A percentile compares a stretch with the other conserved stretches of the same genome.
These are phyloP conservation scores for Cymodocea nodosa DNA, from an alignment of 116 monocot species.

Conservation along the genomic window DNA sequence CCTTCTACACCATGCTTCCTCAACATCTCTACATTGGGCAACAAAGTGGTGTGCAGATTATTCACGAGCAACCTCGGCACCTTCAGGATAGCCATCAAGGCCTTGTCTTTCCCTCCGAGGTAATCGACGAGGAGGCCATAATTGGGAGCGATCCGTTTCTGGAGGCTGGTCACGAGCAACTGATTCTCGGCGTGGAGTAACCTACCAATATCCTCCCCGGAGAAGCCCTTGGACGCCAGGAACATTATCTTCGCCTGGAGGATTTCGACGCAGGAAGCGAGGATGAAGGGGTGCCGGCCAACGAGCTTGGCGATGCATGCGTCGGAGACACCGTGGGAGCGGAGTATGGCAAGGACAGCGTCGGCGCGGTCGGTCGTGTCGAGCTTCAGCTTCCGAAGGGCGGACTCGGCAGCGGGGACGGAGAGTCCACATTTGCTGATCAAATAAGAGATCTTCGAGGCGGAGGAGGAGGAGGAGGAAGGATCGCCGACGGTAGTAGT, in stretches of 20 bases:
- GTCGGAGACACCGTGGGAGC: conserved; percentile 17
- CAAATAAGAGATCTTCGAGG: background rate
- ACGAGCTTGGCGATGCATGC: conserved; percentile 18
- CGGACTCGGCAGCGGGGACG: conserved; percentile 8
- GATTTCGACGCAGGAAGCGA: conserved; percentile 6
- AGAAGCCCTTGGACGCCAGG: conserved; percentile 19
- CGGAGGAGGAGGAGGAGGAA: too few species aligned
- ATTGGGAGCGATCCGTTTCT: conserved; percentile 15
- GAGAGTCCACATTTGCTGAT: conserved; percentile 8
- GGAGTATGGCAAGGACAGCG: conserved; percentile 24
- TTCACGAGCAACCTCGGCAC: conserved; percentile 8
- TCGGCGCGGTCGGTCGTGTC: conserved; percentile 8
- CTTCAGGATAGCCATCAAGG: conserved; percentile 2
- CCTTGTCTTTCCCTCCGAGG: background rate
- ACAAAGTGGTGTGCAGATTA: conserved; percentile 7
- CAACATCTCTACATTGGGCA: conserved; percentile 26
- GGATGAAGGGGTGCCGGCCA: conserved; percentile 6
- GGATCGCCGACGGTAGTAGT: conserved; percentile 3
- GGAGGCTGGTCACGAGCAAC: conserved; percentile 12
- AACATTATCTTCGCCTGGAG: conserved; percentile 32
- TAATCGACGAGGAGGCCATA: conserved; percentile 2
- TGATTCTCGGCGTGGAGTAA: conserved; percentile 14
- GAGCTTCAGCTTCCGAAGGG: conserved; percentile 7
- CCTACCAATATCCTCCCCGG: conserved; percentile 5
- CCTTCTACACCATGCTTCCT: conserved; percentile 6